A percentile compares a stretch with the other conserved stretches of the same genome.
phyloP scores from a whole-genome alignment of 345 rosid species.

The Citrus mangshanensis region DNA sequence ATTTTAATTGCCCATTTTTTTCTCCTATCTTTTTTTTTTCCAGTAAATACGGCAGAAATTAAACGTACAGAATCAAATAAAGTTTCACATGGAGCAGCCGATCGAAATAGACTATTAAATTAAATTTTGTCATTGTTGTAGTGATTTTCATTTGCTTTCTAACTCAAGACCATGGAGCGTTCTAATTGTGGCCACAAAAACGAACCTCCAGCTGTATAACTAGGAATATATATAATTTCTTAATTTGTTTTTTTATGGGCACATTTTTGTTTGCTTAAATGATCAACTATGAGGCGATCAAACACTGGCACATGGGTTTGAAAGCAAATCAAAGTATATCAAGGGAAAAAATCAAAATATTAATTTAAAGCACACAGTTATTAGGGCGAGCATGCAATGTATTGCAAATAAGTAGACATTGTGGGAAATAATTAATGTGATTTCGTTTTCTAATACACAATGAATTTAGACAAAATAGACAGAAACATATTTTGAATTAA shows the following conservation, averaged over 20 bases:
- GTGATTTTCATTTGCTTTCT: neutral
- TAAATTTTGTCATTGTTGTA: neutral
- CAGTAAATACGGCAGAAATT: conserved; percentile 7
- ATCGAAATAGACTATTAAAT: neutral
- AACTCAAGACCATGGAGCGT: neutral
- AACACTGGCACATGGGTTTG: neutral
- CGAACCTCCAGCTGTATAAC: neutral
- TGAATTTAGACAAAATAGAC: neutral
- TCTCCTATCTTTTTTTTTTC: neutral
- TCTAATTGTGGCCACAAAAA: neutral
- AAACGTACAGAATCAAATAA: neutral
- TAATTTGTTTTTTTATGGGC: neutral
- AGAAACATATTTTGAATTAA: neutral
- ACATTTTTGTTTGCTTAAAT: neutral
- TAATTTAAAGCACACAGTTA: neutral
- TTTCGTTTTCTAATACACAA: neutral
- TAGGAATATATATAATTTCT: neutral
- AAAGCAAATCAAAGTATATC: neutral
- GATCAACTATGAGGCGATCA: neutral
- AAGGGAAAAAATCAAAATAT: neutral
- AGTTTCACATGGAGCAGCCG: neutral
- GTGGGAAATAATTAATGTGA: neutral
- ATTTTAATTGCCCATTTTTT: neutral
- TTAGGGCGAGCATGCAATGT: neutral
- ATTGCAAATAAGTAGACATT: neutral